Conservation (phyloP, 345 rosid genomes). For the Camelina neglecta region DNA sequence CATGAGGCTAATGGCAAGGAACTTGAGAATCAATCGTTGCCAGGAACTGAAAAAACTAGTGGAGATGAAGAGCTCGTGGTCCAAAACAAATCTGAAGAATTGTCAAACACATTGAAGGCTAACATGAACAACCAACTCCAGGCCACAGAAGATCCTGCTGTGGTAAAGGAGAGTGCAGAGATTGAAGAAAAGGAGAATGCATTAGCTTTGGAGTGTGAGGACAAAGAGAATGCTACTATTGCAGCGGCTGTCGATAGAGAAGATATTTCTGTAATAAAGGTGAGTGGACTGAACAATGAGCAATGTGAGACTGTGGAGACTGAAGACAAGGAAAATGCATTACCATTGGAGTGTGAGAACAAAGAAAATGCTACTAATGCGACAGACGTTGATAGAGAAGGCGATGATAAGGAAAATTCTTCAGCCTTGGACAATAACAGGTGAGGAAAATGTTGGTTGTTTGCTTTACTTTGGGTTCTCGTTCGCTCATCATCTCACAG, state of each 20-base stretch:
- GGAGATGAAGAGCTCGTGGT: slow-evolving; percentile 21
- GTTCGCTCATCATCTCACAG: not conserved
- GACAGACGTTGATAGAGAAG: slow-evolving; percentile 40
- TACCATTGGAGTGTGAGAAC: slow-evolving; percentile 41
- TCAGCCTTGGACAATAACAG: slow-evolving; percentile 56
- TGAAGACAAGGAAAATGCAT: slow-evolving; percentile 41
- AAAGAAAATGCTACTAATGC: slow-evolving; percentile 49
- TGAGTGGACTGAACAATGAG: slow-evolving; percentile 37
- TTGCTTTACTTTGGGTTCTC: slow-evolving; percentile 7
- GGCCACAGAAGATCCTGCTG: slow-evolving; percentile 3
- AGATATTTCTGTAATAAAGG: slow-evolving; percentile 7
- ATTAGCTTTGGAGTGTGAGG: slow-evolving; percentile 41
- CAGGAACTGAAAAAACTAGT: not conserved
- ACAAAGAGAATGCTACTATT: slow-evolving; percentile 48
- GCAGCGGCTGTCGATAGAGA: slow-evolving; percentile 36
- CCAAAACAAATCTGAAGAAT: slow-evolving; percentile 38
- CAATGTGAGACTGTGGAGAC: slow-evolving; percentile 25
- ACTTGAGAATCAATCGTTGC: slow-evolving; percentile 47
- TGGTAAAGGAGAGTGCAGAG: slow-evolving; percentile 31
- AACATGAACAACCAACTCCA: slow-evolving; percentile 1
- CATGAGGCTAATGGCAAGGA: slow-evolving; percentile 45
- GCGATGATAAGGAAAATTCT: slow-evolving; percentile 64
- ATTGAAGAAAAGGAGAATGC: slow-evolving; percentile 39
- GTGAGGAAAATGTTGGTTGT: slow-evolving; percentile 41
- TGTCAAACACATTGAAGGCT: slow-evolving; percentile 21